A percentile compares a stretch with the other conserved stretches of the same genome.
phyloP scores from a whole-genome alignment of 1,139 yeast genomes.

The Diutina mesorugosa region DNA sequence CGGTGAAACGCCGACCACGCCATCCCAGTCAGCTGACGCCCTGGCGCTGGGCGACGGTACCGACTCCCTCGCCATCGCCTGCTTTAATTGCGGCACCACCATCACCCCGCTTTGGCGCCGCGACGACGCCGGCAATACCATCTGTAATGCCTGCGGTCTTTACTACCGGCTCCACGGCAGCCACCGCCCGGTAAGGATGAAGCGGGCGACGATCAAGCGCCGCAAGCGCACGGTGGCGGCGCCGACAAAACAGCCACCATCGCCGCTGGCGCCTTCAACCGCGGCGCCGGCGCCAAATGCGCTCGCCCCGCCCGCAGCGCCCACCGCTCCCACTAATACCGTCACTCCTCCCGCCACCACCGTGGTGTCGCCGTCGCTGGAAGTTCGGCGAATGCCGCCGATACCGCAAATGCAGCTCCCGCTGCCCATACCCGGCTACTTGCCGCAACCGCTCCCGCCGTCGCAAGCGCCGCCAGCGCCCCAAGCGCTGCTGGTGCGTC shows the following conservation, averaged over 20 bases:
- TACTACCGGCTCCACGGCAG: conserved; percentile 67
- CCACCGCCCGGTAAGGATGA: conserved; percentile 70
- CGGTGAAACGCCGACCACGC: background rate
- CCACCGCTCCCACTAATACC: background rate
- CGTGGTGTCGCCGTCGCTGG: conserved; percentile 1
- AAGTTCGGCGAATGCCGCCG: background rate
- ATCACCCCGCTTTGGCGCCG: conserved; percentile 85
- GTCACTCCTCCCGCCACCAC: conserved; percentile 3
- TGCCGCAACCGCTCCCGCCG: background rate
- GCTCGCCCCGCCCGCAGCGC: too few species aligned
- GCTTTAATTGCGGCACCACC: conserved; percentile 73
- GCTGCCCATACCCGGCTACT: background rate
- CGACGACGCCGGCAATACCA: conserved; percentile 67
- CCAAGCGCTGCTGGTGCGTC: background rate
- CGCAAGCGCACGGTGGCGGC: conserved; percentile 23
- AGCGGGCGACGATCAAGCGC: conserved; percentile 60
- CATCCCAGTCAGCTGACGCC: background rate
- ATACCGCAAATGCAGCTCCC: background rate
- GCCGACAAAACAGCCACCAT: conserved; percentile 6
- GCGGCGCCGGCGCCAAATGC: conserved; percentile 3
- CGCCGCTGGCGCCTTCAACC: conserved; percentile 2
- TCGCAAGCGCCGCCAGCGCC: background rate
- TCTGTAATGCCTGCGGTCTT: conserved; percentile 83
- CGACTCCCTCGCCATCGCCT: conserved; percentile 48
- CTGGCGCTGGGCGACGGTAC: conserved; percentile 3